Percentiles rank a stretch among this genome's conserved stretches.
Evolutionary conservation across 1,139 yeast genomes (phyloP).

Genomic region (Pichia sp.): DNA sequence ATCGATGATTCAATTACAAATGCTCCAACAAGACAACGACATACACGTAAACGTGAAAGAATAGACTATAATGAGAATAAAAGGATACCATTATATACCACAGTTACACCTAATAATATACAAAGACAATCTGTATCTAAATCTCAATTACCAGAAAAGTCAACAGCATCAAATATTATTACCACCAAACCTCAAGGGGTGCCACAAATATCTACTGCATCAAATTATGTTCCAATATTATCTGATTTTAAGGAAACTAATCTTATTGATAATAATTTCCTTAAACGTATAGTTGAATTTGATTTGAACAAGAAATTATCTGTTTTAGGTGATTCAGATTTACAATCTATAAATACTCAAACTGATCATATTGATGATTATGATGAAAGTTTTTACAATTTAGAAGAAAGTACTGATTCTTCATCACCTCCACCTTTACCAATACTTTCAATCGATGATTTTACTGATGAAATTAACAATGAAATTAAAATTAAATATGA

Average conservation of each 20-base stretch:
- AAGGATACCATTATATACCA: constrained; percentile 2
- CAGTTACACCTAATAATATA: background rate
- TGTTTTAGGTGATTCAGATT: constrained; percentile 5
- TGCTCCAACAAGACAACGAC: background rate
- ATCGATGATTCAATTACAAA: constrained; percentile 9
- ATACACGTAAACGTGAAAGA: constrained; percentile 3
- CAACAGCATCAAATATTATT: too few relatives aligned
- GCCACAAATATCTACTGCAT: too few relatives aligned
- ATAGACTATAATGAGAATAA: constrained; percentile 25
- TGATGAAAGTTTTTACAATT: background rate
- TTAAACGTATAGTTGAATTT: constrained; percentile 5
- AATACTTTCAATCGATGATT: background rate
- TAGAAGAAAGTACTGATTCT: background rate
- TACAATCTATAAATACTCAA: background rate
- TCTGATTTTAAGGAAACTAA: background rate
- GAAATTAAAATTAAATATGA: constrained; percentile 5
- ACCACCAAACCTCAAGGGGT: too few relatives aligned
- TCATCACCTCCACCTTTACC: background rate
- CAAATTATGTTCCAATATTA: background rate
- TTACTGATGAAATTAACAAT: constrained; percentile 3
- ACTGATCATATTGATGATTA: constrained; percentile 1
- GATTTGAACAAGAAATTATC: constrained; percentile 9
- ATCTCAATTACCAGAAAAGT: too few relatives aligned
- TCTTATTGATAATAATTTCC: constrained; percentile 4
- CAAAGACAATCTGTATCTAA: too few relatives aligned